phyloP scores from a whole-genome alignment of 768 basidiomycete species.

The Pleurotus tuoliensis region DNA sequence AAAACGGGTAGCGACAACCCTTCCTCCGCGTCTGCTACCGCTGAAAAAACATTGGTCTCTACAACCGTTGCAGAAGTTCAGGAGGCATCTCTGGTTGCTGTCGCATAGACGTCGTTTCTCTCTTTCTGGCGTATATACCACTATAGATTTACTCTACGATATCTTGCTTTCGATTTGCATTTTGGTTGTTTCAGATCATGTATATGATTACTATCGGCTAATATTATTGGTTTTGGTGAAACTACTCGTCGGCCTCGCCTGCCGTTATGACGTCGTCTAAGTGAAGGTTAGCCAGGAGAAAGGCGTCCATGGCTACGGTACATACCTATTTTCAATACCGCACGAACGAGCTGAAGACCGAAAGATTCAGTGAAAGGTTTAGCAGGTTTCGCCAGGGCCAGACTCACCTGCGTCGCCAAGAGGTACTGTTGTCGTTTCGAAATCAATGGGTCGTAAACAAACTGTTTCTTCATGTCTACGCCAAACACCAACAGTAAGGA shows the following conservation, averaged over 20 bases:
- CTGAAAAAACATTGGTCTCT: not conserved
- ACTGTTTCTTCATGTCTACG: constrained; percentile 95
- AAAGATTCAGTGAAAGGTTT: constrained; percentile 7
- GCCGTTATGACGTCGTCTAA: constrained; percentile 77
- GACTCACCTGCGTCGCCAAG: constrained; percentile 85
- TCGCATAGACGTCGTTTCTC: not conserved
- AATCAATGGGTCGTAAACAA: constrained; percentile 95
- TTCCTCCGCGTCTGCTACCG: not conserved
- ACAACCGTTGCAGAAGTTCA: constrained; percentile 3
- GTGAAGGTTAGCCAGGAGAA: constrained; percentile 8
- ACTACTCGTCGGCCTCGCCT: constrained; percentile 66
- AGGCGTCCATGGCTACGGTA: constrained; percentile 18
- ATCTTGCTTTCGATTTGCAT: constrained; percentile 2
- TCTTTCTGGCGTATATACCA: too few species aligned
- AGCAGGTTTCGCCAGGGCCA: not conserved
- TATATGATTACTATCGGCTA: constrained; percentile 8
- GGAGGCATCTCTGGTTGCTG: not conserved
- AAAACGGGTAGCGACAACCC: constrained; percentile 29
- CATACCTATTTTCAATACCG: constrained; percentile 82
- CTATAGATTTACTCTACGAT: not conserved
- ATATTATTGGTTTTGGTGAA: not conserved
- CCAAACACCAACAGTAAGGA: not conserved
- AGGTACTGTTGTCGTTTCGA: constrained; percentile 97
- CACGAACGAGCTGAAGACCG: constrained; percentile 63
- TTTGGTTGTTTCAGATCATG: not conserved